These are phyloP conservation scores for Litsea cubeba DNA, from an alignment of 164 flowering plant genomes.

Conservation along the genomic window DNA sequence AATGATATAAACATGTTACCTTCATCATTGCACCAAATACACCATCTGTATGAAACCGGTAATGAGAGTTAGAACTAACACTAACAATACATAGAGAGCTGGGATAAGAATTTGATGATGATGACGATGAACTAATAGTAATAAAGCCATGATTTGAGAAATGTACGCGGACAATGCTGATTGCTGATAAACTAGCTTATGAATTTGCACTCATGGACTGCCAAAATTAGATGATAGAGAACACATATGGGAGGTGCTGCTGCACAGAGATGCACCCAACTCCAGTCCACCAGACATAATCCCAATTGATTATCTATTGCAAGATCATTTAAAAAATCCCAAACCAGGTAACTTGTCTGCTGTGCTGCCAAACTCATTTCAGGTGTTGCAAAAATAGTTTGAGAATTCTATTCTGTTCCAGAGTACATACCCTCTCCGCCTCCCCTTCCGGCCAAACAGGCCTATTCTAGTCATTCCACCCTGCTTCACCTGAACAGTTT, in stretches of 20 bases:
- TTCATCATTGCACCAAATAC: slow-evolving; percentile 97
- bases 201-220: background rate
- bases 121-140: background rate
- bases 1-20: slow-evolving; percentile 27
- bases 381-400: no score
- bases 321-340: no score
- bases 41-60: slow-evolving; percentile 50
- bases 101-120: no score
- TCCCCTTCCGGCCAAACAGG: no score
- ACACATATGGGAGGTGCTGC: background rate
- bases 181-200: background rate
- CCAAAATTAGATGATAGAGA: background rate
- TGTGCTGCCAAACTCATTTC: no score
- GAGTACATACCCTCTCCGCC: no score
- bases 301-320: no score
- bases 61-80: background rate
- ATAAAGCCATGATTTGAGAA: background rate
- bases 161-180: background rate
- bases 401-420: no score
- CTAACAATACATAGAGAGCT: no score
- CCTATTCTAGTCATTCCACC: no score
- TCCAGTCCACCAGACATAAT: background rate
- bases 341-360: no score
- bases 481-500: no score
- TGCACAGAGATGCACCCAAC: background rate